Evolutionary conservation across 225 moss, liverwort and hornwort genomes (phyloP).

Genomic region (Thuidium tamariscinum): DNA sequence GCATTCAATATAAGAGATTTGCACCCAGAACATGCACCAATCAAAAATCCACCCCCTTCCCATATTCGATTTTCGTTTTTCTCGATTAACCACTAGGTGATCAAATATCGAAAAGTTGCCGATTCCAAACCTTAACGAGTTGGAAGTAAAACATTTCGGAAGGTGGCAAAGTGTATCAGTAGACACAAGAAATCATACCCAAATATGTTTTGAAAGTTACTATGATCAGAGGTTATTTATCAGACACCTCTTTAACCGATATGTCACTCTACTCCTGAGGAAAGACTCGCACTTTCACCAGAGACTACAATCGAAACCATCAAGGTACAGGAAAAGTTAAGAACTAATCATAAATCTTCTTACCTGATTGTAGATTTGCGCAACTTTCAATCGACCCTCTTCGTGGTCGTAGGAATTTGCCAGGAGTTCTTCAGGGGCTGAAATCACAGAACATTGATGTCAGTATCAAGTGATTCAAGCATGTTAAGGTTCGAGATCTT

Average conservation of each 20-base stretch:
- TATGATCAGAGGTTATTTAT: background rate
- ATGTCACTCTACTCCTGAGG: background rate
- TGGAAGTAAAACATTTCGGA: background rate
- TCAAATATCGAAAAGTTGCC: background rate
- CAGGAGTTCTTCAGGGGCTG: slow-evolving; percentile 76
- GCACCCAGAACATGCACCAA: background rate
- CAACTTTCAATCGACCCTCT: slow-evolving; percentile 82
- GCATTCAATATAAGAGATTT: background rate
- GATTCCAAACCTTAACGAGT: background rate
- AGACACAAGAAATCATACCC: background rate
- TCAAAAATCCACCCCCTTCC: background rate
- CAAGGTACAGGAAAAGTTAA: background rate
- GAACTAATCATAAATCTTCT: background rate
- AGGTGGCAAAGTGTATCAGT: background rate
- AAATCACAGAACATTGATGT: background rate
- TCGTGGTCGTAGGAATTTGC: slow-evolving; percentile 68
- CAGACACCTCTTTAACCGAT: background rate
- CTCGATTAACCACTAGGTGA: background rate
- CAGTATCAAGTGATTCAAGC: background rate
- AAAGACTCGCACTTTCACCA: background rate
- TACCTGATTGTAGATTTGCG: slow-evolving; percentile 86
- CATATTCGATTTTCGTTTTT: background rate
- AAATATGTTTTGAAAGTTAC: background rate
- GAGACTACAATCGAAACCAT: background rate
- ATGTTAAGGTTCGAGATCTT: background rate